Conservation (phyloP, 805 yeast genomes). For the Nakazawaea ishiwadae region DNA sequence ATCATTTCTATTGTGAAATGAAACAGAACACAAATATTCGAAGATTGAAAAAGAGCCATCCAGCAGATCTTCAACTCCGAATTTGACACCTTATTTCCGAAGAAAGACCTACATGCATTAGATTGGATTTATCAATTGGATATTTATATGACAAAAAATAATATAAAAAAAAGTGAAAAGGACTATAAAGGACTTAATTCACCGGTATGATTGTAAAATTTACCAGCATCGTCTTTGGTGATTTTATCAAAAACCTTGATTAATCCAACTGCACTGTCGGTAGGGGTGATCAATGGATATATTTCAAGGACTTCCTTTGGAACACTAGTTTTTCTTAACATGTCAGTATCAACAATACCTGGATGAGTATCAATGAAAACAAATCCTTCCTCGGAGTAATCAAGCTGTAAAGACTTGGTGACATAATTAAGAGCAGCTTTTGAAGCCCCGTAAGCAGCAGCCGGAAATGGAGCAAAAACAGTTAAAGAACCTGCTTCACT, state of each 20-base stretch:
- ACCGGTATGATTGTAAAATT: neutral
- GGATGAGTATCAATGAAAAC: slow-evolving; percentile 25
- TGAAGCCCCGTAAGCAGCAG: slow-evolving; percentile 28
- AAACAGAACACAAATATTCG: no score
- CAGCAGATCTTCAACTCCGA: no score
- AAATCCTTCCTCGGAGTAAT: slow-evolving; percentile 21
- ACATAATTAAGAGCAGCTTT: slow-evolving; percentile 31
- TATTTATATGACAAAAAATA: no score
- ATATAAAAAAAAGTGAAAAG: no score
- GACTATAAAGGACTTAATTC: neutral
- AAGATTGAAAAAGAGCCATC: no score
- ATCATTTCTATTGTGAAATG: no score
- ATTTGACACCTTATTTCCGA: no score
- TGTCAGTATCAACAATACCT: slow-evolving; percentile 27
- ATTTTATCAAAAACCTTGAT: neutral
- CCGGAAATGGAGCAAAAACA: slow-evolving; percentile 18
- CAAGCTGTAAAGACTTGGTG: slow-evolving; percentile 22
- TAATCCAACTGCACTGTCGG: neutral
- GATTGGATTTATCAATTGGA: no score
- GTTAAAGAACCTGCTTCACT: slow-evolving; percentile 25
- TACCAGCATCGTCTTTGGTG: neutral
- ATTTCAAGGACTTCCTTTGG: no score
- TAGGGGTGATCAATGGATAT: neutral
- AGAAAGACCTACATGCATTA: no score
- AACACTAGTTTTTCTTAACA: no score